phyloP scores from a whole-genome alignment of 2,329 filamentous ascomycete species.

The Alternaria rosae region DNA sequence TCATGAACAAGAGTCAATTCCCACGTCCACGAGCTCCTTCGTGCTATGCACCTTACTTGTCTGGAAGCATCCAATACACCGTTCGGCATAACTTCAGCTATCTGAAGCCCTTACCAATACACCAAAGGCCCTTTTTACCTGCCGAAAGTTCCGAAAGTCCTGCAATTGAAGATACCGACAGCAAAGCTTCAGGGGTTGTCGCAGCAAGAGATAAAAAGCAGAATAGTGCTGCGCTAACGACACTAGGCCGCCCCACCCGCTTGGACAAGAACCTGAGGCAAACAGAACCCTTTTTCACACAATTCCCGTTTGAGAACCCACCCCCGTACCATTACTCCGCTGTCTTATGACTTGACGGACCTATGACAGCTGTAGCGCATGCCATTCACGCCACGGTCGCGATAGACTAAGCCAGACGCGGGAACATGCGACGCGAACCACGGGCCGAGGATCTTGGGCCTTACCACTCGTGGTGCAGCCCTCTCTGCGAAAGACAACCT shows the following conservation, averaged over 20 bases:
- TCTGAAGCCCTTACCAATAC: background rate
- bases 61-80: background rate
- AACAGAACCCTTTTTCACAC: background rate
- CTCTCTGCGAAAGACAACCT: background rate
- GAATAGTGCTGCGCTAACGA: background rate
- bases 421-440: conserved; percentile 1
- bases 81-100: background rate
- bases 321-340: background rate
- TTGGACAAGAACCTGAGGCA: conserved; percentile 2
- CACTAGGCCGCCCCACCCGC: background rate
- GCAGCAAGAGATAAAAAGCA: background rate
- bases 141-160: background rate
- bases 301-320: background rate
- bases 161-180: background rate
- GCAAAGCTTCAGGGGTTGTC: background rate
- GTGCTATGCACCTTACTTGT: background rate
- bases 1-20: background rate
- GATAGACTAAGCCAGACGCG: background rate
- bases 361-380: conserved; percentile 9
- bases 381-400: background rate
- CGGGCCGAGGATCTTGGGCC: background rate
- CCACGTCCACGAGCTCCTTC: background rate
- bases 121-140: background rate
- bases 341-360: background rate
- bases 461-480: background rate